Evolutionary conservation across 108 stramenopile genomes (phyloP).

Genomic region (Cyclotella sp.): DNA sequence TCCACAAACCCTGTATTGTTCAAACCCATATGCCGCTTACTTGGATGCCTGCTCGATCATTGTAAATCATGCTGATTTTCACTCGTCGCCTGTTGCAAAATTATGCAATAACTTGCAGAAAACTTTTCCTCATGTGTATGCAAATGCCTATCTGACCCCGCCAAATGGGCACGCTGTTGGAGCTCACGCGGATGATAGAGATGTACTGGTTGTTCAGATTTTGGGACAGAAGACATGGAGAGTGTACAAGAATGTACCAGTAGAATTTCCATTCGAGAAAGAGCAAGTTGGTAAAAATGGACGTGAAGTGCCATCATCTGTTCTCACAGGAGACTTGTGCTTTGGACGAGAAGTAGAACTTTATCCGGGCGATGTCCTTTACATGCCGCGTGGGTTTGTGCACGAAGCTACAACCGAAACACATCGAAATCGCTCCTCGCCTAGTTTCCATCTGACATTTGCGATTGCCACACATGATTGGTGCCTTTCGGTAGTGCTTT

Average conservation of each 20-base stretch:
- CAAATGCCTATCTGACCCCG: slow-evolving; percentile 86
- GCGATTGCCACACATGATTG: slow-evolving; percentile 91
- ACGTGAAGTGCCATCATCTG: slow-evolving; percentile 54
- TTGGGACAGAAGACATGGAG: slow-evolving; percentile 80
- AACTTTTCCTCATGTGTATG: slow-evolving; percentile 72
- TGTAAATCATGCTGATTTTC: slow-evolving; percentile 78
- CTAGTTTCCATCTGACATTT: slow-evolving; percentile 81
- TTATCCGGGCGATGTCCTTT: slow-evolving; percentile 80
- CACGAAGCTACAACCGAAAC: slow-evolving; percentile 70
- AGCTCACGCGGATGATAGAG: slow-evolving; percentile 90
- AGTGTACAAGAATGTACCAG: slow-evolving; percentile 70
- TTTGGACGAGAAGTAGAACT: slow-evolving; percentile 54
- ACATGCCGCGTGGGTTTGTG: slow-evolving; percentile 88
- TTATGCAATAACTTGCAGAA: slow-evolving; percentile 79
- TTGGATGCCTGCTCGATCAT: slow-evolving; percentile 82
- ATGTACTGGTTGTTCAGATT: slow-evolving; percentile 87
- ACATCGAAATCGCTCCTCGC: slow-evolving; percentile 11
- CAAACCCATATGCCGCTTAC: slow-evolving; percentile 69
- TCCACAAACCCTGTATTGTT: slow-evolving; percentile 54
- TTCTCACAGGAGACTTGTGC: slow-evolving; percentile 55
- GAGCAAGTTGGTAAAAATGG: slow-evolving; percentile 89
- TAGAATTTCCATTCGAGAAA: slow-evolving; percentile 75
- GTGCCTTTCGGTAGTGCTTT: slow-evolving; percentile 68
- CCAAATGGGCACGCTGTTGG: slow-evolving; percentile 74
- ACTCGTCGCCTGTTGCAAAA: slow-evolving; percentile 53